Base-by-base conservation (phyloP, 305 asterid species). In the Fraxinus xanthoxyloides region DNA sequence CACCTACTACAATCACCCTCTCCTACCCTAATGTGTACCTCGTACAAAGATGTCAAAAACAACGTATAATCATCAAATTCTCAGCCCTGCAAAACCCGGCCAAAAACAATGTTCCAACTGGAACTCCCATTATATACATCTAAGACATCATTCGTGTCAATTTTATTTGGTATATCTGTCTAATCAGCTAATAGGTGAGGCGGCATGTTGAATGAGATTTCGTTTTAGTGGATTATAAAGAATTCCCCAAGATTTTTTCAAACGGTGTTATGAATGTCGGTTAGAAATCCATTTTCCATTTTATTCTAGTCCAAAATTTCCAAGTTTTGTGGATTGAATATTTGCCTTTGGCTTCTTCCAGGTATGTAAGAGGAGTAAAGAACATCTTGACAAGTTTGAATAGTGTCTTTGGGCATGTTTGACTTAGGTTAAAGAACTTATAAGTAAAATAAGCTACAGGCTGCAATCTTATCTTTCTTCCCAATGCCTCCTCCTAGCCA, bases 181-280 rank as follows among this genome's bases (percentile, higher is more conserved):
- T 81, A 51, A 75, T 67, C 80, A 81, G 79, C 59, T 77, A 28
- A 9, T 32, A 19, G 63, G 46, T 67, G 83, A 72, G 72, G 63
- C 28, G 79, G 54, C 76, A 51, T 28, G 79, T 61, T 82, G 78
- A 65, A 36, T 28, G 51, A 72, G 78, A 59, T 19, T 36, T 78
- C 24, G 17, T 63, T 13, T 30, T 59, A 23, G 67, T 23, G 35
- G 34, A 5, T 36, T 59, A 61, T 61, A 32, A 23, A 78, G 35
- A 63, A 7, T 65, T 19, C 10, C 24, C 24, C 24, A 19, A 17
- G 65, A 54, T n/a, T 54, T 54, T 54, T n/a, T 54, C 65, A 54
- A n/a, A 4, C 5, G 65, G 9, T 54, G 24, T 54, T 17, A 54
- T n/a, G 1, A 54, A 54, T 54, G 19, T 46, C 6, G 56, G 2